Percentiles rank a stretch among this genome's conserved stretches.
These are phyloP conservation scores for Acmispon strigosus DNA, from an alignment of 306 rosid species.

Conservation along the genomic window DNA sequence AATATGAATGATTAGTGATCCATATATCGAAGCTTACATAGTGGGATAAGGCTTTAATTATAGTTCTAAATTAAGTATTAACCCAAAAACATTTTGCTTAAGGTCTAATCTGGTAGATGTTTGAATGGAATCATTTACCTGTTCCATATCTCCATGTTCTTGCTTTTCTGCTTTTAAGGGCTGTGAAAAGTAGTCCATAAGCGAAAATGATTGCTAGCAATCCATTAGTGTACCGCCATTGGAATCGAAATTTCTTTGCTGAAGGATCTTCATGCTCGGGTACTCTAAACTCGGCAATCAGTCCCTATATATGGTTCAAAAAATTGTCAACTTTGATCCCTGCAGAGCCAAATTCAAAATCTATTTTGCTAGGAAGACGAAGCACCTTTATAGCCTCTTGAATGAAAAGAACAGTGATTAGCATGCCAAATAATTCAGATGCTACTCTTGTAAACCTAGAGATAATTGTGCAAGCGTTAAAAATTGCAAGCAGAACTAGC, in stretches of 20 bases:
- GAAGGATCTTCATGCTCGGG: conserved; percentile 36
- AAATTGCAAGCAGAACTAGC: conserved; percentile 67
- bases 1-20: not conserved
- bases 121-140: conserved; percentile 36
- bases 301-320: conserved; percentile 59
- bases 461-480: conserved; percentile 65
- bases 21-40: no score
- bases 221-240: conserved; percentile 74
- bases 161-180: conserved; percentile 73
- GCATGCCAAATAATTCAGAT: conserved; percentile 80
- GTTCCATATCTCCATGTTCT: conserved; percentile 86
- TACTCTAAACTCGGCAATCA: conserved; percentile 55
- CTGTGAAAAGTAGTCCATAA: conserved; percentile 53
- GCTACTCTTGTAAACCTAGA: conserved; percentile 82
- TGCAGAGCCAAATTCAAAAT: not conserved
- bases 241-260: conserved; percentile 40
- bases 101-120: not conserved
- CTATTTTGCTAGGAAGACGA: conserved; percentile 1
- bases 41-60: no score
- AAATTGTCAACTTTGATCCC: conserved; percentile 6
- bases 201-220: conserved; percentile 62
- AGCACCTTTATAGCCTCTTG: conserved; percentile 85
- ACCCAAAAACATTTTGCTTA: not conserved
- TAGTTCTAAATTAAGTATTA: no score
- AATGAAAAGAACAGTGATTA: conserved; percentile 75